Percentiles rank a stretch among this genome's conserved stretches.
These are phyloP conservation scores for Marasmius oreades DNA, from an alignment of 1,284 basidiomycete species.

Conservation along the genomic window DNA sequence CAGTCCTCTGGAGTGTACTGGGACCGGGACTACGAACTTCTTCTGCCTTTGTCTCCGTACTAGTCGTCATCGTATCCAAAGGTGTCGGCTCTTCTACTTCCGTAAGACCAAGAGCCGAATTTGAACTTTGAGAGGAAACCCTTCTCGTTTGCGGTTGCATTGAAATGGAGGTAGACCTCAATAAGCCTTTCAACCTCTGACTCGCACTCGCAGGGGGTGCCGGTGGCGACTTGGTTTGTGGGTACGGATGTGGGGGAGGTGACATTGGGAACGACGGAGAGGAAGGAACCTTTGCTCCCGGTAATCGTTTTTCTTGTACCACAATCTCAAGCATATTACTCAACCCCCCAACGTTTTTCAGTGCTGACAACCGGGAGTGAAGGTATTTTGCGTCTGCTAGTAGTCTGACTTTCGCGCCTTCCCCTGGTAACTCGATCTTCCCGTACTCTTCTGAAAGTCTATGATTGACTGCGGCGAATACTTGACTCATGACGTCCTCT, in stretches of 20 bases:
- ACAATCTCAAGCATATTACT: slow-evolving; percentile 80
- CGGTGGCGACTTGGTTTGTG: background rate
- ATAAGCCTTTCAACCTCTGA: background rate
- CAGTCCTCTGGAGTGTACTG: background rate
- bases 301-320: slow-evolving; percentile 67
- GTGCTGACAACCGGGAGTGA: slow-evolving; percentile 65
- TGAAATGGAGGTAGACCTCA: slow-evolving; percentile 9
- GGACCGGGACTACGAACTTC: background rate
- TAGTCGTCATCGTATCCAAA: background rate
- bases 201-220: background rate
- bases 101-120: slow-evolving; percentile 11
- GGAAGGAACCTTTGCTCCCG: slow-evolving; percentile 26
- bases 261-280: slow-evolving; percentile 32
- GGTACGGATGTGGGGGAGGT: slow-evolving; percentile 26
- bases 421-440: slow-evolving; percentile 75
- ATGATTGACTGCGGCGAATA: slow-evolving; percentile 88
- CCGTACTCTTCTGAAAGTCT: slow-evolving; percentile 82
- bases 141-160: slow-evolving; percentile 5
- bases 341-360: slow-evolving; percentile 67
- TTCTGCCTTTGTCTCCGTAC: background rate
- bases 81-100: slow-evolving; percentile 10
- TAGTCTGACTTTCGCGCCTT: slow-evolving; percentile 79
- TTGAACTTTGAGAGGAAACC: background rate
- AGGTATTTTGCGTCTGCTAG: slow-evolving; percentile 76
- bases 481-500: slow-evolving; percentile 91